Evolutionary conservation across 257 asterid genomes (phyloP).

Genomic region (Nemophila menziesii): DNA sequence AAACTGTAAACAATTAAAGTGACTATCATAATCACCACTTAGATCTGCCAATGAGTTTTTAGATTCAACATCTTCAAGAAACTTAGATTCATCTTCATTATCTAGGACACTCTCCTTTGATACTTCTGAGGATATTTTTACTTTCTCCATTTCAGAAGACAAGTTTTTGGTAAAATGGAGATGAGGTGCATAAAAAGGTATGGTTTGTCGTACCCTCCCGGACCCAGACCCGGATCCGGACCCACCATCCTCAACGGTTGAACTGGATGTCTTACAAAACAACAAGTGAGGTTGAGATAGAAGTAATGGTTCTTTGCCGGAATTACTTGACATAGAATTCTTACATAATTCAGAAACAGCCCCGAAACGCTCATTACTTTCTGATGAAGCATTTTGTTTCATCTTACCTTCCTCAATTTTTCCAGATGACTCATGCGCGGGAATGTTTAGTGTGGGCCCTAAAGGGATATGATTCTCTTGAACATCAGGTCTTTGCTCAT

Average conservation of each 20-base stretch:
- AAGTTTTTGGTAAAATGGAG: constrained; percentile 23
- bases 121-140: no score
- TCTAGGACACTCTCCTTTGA: no score
- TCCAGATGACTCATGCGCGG: constrained; percentile 15
- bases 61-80: constrained; percentile 19
- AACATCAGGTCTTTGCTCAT: constrained; percentile 47
- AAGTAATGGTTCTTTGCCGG: constrained; percentile 20
- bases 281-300: constrained; percentile 8
- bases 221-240: constrained; percentile 6
- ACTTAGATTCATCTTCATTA: no score
- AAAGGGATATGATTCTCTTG: constrained; percentile 21
- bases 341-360: constrained; percentile 2
- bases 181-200: constrained; percentile 33
- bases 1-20: constrained; percentile 28
- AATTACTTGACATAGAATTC: constrained; percentile 18
- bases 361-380: constrained; percentile 3
- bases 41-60: constrained; percentile 36
- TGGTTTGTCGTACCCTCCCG: no score
- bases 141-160: constrained; percentile 11
- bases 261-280: constrained; percentile 5
- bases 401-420: constrained; percentile 4
- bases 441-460: constrained; percentile 14
- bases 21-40: constrained; percentile 47
- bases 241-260: constrained; percentile 12
- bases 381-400: constrained; percentile 8